Conservation (phyloP, 305 asterid genomes). For the Fraxinus platypoda region DNA sequence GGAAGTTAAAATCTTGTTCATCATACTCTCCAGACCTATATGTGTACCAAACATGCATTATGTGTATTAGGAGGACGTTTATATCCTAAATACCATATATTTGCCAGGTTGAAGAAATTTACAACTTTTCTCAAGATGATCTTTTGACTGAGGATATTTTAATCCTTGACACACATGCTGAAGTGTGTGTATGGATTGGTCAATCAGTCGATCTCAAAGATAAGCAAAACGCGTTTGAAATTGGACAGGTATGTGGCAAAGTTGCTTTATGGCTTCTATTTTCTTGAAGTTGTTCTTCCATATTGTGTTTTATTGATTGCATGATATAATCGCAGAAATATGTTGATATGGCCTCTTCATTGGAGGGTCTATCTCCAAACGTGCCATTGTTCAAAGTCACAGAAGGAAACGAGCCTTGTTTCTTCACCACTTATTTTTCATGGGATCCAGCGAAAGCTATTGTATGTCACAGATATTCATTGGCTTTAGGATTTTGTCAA, state of each 20-base stretch:
- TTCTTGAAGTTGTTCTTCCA: slow-evolving; percentile 11
- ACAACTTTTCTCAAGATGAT: slow-evolving; percentile 68
- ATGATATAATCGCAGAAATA: slow-evolving; percentile 49
- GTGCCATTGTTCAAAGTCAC: slow-evolving; percentile 60
- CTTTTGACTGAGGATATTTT: slow-evolving; percentile 61
- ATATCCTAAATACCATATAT: not conserved
- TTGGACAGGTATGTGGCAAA: slow-evolving; percentile 55
- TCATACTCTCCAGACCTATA: not conserved
- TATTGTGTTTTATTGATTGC: slow-evolving; percentile 15
- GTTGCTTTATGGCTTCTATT: slow-evolving; percentile 12
- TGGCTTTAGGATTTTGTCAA: slow-evolving; percentile 4
- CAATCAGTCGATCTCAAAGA: slow-evolving; percentile 57
- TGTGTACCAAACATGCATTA: not conserved
- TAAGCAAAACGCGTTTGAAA: slow-evolving; percentile 57
- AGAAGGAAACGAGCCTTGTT: slow-evolving; percentile 74
- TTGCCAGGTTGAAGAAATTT: slow-evolving; percentile 62
- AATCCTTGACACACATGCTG: slow-evolving; percentile 67
- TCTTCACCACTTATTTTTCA: slow-evolving; percentile 64
- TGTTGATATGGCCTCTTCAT: slow-evolving; percentile 51
- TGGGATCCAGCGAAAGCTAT: slow-evolving; percentile 73
- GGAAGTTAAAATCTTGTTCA: not conserved
- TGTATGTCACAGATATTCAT: slow-evolving; percentile 36
- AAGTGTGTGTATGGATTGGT: slow-evolving; percentile 70
- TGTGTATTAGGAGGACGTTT: not conserved
- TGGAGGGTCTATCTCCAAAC: slow-evolving; percentile 53